A percentile compares a stretch with the other conserved stretches of the same genome.
Evolutionary conservation across 2,329 filamentous ascomycete species (phyloP).

Genomic region (Botrytis fabae): DNA sequence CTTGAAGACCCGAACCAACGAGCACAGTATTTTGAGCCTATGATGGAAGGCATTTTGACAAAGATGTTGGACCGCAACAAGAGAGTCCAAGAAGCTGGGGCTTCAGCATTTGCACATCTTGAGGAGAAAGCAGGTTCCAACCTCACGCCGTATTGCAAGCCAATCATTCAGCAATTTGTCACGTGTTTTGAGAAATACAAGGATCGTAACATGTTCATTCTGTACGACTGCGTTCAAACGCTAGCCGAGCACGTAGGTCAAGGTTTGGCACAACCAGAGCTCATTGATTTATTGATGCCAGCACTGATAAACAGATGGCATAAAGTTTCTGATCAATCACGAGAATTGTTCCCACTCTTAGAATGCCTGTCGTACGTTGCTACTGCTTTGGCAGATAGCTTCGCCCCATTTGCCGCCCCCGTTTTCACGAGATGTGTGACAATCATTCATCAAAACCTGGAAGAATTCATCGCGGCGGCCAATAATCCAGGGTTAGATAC

Average conservation of each 20-base stretch:
- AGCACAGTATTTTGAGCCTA: slow-evolving; percentile 81
- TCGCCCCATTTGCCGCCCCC: slow-evolving; percentile 80
- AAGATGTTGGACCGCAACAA: slow-evolving; percentile 98
- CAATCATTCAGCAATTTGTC: slow-evolving; percentile 91
- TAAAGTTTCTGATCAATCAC: slow-evolving; percentile 81
- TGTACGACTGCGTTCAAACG: slow-evolving; percentile 98
- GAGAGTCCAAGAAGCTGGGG: slow-evolving; percentile 93
- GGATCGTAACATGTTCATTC: slow-evolving; percentile 97
- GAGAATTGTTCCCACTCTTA: slow-evolving; percentile 91
- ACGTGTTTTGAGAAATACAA: slow-evolving; percentile 94
- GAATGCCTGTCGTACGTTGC: slow-evolving; percentile 96
- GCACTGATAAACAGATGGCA: slow-evolving; percentile 87
- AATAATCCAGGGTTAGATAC: slow-evolving; percentile 68
- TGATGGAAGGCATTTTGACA: slow-evolving; percentile 93
- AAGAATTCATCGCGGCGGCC: slow-evolving; percentile 71
- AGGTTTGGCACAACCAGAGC: slow-evolving; percentile 73
- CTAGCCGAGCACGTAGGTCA: slow-evolving; percentile 88
- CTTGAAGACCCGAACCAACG: slow-evolving; percentile 67
- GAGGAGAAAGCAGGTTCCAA: slow-evolving; percentile 87
- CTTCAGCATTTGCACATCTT: slow-evolving; percentile 92
- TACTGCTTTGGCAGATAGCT: slow-evolving; percentile 77
- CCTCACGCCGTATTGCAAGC: slow-evolving; percentile 80
- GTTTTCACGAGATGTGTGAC: slow-evolving; percentile 87
- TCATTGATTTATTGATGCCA: slow-evolving; percentile 89
- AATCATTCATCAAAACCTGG: slow-evolving; percentile 88